These are phyloP conservation scores for Kodamaea kaohsiungensis DNA, from an alignment of 805 yeast genomes.

Conservation along the genomic window DNA sequence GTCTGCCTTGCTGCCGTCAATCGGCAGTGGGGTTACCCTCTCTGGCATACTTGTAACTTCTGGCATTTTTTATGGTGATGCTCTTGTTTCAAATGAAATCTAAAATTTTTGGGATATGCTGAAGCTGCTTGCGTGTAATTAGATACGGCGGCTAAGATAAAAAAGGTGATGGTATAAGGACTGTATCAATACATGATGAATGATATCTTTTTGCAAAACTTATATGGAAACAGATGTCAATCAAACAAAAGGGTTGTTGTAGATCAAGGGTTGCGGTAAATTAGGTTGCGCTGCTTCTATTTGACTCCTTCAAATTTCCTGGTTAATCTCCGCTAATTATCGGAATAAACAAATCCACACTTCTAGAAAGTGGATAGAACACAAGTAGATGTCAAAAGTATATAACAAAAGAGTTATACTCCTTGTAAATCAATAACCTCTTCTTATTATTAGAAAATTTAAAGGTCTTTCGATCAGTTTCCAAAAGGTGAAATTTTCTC, in stretches of 20 bases:
- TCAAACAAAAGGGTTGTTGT: neutral
- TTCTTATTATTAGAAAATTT: constrained; percentile 5
- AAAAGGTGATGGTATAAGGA: neutral
- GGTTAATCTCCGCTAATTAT: neutral
- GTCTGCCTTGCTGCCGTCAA: neutral
- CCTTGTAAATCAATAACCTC: neutral
- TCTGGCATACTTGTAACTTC: neutral
- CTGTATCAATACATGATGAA: neutral
- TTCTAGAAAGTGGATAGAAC: neutral
- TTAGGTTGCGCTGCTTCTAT: constrained; percentile 1
- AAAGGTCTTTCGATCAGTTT: constrained; percentile 17
- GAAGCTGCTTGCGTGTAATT: neutral
- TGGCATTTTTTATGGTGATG: neutral
- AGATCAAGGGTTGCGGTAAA: neutral
- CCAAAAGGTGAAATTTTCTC: constrained; percentile 12
- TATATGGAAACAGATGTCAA: neutral
- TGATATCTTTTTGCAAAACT: neutral
- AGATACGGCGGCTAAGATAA: neutral
- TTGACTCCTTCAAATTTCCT: neutral
- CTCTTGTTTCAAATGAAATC: neutral
- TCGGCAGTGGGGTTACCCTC: no score
- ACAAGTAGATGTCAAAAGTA: neutral
- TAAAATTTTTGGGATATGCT: neutral
- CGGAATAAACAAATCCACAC: neutral
- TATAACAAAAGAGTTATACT: neutral